Evolutionary conservation across 164 flowering plant species (phyloP).

Genomic region (Magnolia sinica): DNA sequence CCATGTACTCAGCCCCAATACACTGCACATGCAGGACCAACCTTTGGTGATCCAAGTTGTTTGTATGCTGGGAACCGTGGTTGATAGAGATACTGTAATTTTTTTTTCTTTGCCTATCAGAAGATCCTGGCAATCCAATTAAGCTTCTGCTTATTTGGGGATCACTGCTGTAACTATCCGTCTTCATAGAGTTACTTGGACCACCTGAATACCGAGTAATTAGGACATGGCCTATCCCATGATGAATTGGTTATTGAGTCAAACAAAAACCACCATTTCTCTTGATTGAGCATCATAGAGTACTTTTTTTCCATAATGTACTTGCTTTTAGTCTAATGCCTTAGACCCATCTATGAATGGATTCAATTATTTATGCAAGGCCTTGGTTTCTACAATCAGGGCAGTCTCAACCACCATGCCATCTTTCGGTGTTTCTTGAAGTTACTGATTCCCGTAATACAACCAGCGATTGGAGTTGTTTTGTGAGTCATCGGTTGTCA

Average conservation of each 20-base stretch:
- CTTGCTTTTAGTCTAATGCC: neutral
- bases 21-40: too few relatives aligned
- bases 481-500: slow-evolving; percentile 94
- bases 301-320: neutral
- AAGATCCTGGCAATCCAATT: neutral
- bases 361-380: slow-evolving; percentile 5
- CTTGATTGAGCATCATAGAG: neutral
- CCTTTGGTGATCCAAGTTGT: too few relatives aligned
- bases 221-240: too few relatives aligned
- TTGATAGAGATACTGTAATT: too few relatives aligned
- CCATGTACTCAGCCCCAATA: too few relatives aligned
- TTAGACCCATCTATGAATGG: neutral
- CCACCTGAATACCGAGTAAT: too few relatives aligned
- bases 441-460: slow-evolving; percentile 93
- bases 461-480: slow-evolving; percentile 94
- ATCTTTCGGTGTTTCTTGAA: slow-evolving; percentile 97
- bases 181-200: neutral
- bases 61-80: too few relatives aligned
- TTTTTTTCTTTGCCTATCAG: neutral
- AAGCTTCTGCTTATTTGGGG: neutral
- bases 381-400: slow-evolving; percentile 46
- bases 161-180: neutral
- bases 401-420: slow-evolving; percentile 99
- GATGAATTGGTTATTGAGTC: too few relatives aligned
- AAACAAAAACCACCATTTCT: too few relatives aligned